A percentile compares a stretch with the other conserved stretches of the same genome.
Conservation (phyloP, 371 early-diverging fungal species). For the Mortierella polycephala region DNA sequence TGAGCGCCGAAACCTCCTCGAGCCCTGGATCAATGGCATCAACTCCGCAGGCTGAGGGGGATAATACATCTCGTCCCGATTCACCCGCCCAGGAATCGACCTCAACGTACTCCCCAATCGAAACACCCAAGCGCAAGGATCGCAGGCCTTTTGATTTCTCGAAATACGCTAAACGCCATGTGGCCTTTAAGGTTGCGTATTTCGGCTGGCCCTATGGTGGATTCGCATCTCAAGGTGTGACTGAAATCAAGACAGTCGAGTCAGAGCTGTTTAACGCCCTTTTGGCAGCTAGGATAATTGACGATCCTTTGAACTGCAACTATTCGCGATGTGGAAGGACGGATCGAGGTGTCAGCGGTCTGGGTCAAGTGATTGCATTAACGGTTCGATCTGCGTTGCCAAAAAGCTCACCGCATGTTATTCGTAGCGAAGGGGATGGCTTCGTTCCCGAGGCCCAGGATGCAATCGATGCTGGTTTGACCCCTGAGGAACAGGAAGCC, state of each 20-base stretch:
- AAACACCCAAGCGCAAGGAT: slow-evolving; percentile 53
- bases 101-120: slow-evolving; percentile 21
- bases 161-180: slow-evolving; percentile 77
- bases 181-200: slow-evolving; percentile 92
- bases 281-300: slow-evolving; percentile 76
- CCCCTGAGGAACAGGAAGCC: slow-evolving; percentile 54
- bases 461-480: slow-evolving; percentile 31
- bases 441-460: slow-evolving; percentile 22
- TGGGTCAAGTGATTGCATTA: slow-evolving; percentile 91
- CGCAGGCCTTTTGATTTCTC: slow-evolving; percentile 82
- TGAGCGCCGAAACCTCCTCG: slow-evolving; percentile 17
- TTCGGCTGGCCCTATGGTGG: slow-evolving; percentile 94
- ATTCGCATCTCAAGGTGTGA: slow-evolving; percentile 76
- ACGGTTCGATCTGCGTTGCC: slow-evolving; percentile 75
- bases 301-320: slow-evolving; percentile 65
- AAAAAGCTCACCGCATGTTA: slow-evolving; percentile 47
- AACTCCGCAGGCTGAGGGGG: not conserved
- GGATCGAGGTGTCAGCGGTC: slow-evolving; percentile 94
- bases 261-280: slow-evolving; percentile 85
- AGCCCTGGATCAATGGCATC: slow-evolving; percentile 8
- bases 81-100: slow-evolving; percentile 16
- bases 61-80: slow-evolving; percentile 13
- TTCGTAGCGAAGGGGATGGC: slow-evolving; percentile 43
- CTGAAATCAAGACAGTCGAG: slow-evolving; percentile 80
- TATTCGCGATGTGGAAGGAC: slow-evolving; percentile 94